Evolutionary conservation across 305 asterid genomes (phyloP).

Genomic region (Fraxinus sp.): DNA sequence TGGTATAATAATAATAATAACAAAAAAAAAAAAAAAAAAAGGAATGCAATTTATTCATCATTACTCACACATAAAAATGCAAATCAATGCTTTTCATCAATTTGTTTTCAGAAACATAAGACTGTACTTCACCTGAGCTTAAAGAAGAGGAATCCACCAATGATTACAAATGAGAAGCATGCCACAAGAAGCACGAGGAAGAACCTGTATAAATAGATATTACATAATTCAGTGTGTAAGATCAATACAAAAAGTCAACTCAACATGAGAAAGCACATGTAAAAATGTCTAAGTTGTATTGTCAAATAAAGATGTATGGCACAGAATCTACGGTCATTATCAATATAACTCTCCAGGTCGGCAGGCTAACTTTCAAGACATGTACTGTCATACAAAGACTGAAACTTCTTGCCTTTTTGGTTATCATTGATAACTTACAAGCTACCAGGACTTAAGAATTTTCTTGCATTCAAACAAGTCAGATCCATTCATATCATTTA

Average conservation of each 20-base stretch:
- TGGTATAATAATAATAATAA: not conserved
- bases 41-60: not conserved
- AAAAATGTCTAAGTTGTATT: conserved; percentile 8
- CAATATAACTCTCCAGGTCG: not conserved
- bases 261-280: conserved; percentile 5
- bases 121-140: conserved; percentile 65
- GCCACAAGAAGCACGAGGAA: conserved; percentile 78
- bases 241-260: conserved; percentile 9
- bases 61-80: not conserved
- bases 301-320: not conserved
- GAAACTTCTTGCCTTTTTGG: not conserved
- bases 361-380: conserved; percentile 6
- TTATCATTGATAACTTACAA: not conserved
- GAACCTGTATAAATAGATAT: conserved; percentile 58
- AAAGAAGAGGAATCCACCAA: conserved; percentile 93
- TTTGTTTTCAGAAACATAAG: conserved; percentile 12
- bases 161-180: conserved; percentile 76
- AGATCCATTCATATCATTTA: conserved; percentile 4
- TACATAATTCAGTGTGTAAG: conserved; percentile 20
- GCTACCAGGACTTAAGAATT: not conserved
- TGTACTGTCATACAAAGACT: not conserved
- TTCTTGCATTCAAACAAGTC: not conserved
- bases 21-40: not conserved
- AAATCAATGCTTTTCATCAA: not conserved
- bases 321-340: not conserved